phyloP scores from a whole-genome alignment of 2,329 filamentous ascomycete genomes.

The Colletotrichum echinochloae region DNA sequence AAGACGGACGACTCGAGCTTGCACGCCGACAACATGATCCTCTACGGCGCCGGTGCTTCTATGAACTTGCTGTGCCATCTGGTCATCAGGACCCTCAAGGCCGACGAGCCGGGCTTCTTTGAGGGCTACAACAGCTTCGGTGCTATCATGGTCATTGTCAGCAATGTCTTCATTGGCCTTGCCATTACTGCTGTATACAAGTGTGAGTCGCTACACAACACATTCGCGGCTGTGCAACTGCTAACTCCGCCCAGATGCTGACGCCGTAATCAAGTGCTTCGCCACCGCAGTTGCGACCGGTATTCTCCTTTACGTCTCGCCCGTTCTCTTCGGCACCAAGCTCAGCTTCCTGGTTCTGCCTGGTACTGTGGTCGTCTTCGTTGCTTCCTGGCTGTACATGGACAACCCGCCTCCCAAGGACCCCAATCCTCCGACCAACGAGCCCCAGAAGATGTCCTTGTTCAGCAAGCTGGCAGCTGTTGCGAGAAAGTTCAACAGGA shows the following conservation, averaged over 20 bases:
- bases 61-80: slow-evolving; percentile 49
- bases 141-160: slow-evolving; percentile 49
- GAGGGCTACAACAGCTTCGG: slow-evolving; percentile 44
- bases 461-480: slow-evolving; percentile 36
- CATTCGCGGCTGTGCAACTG: background rate
- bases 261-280: slow-evolving; percentile 51
- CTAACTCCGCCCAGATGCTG: slow-evolving; percentile 45
- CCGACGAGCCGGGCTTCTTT: slow-evolving; percentile 47
- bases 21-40: slow-evolving; percentile 50
- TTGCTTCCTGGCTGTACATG: slow-evolving; percentile 49
- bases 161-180: slow-evolving; percentile 51
- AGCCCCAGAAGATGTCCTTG: slow-evolving; percentile 33
- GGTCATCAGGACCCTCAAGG: slow-evolving; percentile 42
- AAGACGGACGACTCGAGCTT: slow-evolving; percentile 48
- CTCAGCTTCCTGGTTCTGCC: slow-evolving; percentile 47
- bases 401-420: slow-evolving; percentile 46
- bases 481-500: slow-evolving; percentile 39
- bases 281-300: slow-evolving; percentile 49
- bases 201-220: slow-evolving; percentile 42
- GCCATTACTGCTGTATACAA: slow-evolving; percentile 52
- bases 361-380: slow-evolving; percentile 47
- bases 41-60: slow-evolving; percentile 47
- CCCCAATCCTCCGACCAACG: slow-evolving; percentile 34
- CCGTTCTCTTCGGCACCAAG: slow-evolving; percentile 47
- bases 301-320: slow-evolving; percentile 49